Evolutionary conservation across 2,329 filamentous ascomycete species (phyloP).

Genomic region (Ascochyta fabae): DNA sequence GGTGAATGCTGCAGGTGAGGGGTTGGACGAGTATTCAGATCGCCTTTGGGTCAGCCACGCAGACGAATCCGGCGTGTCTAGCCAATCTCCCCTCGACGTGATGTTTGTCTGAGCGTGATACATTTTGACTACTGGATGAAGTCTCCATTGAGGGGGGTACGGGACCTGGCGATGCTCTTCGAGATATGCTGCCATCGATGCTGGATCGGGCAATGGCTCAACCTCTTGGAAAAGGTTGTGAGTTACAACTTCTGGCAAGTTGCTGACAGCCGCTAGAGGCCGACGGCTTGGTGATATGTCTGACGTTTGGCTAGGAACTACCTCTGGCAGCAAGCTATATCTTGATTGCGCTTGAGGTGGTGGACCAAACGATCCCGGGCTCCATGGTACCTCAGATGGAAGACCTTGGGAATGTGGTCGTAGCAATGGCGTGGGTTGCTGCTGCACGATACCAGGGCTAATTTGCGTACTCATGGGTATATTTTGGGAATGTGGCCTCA

Average conservation of each 20-base stretch:
- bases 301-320: not conserved
- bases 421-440: slow-evolving; percentile 19
- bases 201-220: slow-evolving; percentile 16
- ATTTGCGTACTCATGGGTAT: slow-evolving; percentile 1
- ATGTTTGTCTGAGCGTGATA: slow-evolving; percentile 30
- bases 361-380: slow-evolving; percentile 24
- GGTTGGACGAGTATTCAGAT: slow-evolving; percentile 19
- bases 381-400: slow-evolving; percentile 19
- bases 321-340: slow-evolving; percentile 26
- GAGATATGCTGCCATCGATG: slow-evolving; percentile 31
- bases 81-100: slow-evolving; percentile 29
- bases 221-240: not conserved
- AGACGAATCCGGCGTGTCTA: slow-evolving; percentile 30
- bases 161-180: slow-evolving; percentile 39
- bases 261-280: not conserved
- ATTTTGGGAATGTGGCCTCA: slow-evolving; percentile 17
- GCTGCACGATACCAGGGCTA: slow-evolving; percentile 18
- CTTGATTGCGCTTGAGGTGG: slow-evolving; percentile 1
- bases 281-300: not conserved
- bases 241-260: slow-evolving; percentile 12
- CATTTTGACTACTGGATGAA: slow-evolving; percentile 27
- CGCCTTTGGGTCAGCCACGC: slow-evolving; percentile 33
- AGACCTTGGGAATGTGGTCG: slow-evolving; percentile 21
- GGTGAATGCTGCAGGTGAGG: slow-evolving; percentile 24
- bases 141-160: slow-evolving; percentile 42